Conservation (phyloP, 78 protist genomes). For the Dictyostelium citrinum region DNA sequence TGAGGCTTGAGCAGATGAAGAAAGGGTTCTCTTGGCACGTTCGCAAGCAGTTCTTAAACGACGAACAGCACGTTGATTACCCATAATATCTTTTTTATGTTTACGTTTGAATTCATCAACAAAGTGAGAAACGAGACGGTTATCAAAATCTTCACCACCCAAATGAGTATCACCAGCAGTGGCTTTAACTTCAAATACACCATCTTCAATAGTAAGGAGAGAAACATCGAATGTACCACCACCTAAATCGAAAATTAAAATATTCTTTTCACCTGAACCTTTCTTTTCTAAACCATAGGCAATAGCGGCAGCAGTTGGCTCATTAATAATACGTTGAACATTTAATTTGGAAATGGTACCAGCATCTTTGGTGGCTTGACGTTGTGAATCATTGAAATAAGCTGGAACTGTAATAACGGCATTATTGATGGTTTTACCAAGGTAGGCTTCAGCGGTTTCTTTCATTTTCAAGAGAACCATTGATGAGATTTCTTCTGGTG, state of each 20-base stretch:
- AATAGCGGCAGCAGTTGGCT: constrained; percentile 99
- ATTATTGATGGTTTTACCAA: constrained; percentile 90
- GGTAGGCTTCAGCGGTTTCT: constrained; percentile 97
- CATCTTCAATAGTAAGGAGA: constrained; percentile 94
- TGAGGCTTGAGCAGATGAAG: constrained; percentile 83
- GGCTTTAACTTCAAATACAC: constrained; percentile 97
- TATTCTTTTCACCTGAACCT: constrained; percentile 85
- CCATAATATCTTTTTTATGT: constrained; percentile 84
- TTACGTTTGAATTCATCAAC: constrained; percentile 76
- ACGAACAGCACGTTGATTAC: constrained; percentile 86
- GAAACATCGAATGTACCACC: constrained; percentile 98
- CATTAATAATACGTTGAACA: constrained; percentile 96
- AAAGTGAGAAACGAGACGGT: constrained; percentile 92
- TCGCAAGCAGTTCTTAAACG: constrained; percentile 96
- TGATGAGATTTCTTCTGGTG: constrained; percentile 99
- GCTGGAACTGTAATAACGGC: constrained; percentile 99
- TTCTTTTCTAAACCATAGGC: constrained; percentile 98
- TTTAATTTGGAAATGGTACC: constrained; percentile 97
- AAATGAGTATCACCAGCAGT: constrained; percentile 97
- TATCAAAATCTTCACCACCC: constrained; percentile 99
- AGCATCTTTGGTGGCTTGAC: constrained; percentile 99
- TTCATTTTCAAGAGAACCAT: constrained; percentile 98
- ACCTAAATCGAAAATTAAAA: constrained; percentile 98
- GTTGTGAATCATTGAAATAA: constrained; percentile 98
- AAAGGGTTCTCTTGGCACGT: constrained; percentile 93